Percentiles rank a stretch among this genome's conserved stretches.
Conservation (phyloP, 257 asterid genomes). For the Nicotiana tomentosiformis region DNA sequence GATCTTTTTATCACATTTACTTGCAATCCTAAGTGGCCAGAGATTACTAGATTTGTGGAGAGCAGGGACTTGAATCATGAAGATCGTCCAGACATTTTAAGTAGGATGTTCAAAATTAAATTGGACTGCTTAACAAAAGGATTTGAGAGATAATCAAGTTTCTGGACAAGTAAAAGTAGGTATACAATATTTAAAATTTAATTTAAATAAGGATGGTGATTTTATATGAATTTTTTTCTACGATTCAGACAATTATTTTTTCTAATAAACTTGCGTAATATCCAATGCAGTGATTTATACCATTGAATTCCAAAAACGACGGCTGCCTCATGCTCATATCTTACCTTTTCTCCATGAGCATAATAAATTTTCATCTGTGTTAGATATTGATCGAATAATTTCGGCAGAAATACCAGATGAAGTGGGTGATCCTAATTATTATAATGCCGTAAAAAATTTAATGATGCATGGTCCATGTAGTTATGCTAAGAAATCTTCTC, state of each 20-base stretch:
- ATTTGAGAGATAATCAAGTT: not conserved
- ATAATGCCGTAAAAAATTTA: not conserved
- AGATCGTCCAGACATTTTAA: not conserved
- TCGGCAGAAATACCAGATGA: not conserved
- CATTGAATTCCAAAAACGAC: not conserved
- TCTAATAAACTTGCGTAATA: too few species aligned
- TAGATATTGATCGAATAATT: not conserved
- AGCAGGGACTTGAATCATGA: not conserved
- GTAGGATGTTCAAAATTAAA: not conserved
- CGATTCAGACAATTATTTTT: too few species aligned
- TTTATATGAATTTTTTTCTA: too few species aligned
- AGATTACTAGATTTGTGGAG: not conserved
- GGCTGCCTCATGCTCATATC: not conserved
- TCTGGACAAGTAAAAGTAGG: not conserved
- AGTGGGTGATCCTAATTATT: not conserved
- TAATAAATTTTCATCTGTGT: not conserved
- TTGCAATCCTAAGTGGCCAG: not conserved
- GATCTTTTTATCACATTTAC: not conserved
- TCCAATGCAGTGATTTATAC: not conserved
- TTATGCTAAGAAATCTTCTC: not conserved
- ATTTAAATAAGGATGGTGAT: too few species aligned
- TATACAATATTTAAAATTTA: not conserved
- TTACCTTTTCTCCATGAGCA: not conserved
- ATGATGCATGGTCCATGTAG: not conserved
- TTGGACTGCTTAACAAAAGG: not conserved